Conservation (phyloP, 768 basidiomycete genomes). For the Strobilomyces echinocephalus region DNA sequence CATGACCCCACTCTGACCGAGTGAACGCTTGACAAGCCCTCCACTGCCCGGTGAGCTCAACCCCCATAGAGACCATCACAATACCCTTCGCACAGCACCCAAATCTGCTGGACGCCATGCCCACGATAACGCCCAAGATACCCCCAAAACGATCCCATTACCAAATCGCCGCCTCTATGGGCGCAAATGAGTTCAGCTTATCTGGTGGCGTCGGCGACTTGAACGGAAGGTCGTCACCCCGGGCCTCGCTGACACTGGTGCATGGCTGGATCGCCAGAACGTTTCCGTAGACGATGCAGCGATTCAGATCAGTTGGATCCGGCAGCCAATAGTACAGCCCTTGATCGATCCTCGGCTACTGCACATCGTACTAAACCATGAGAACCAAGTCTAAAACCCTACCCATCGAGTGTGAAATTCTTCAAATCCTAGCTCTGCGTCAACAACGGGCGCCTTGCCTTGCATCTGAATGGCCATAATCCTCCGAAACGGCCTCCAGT, state of each 20-base stretch:
- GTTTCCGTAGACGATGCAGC: not conserved
- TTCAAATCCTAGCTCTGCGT: not conserved
- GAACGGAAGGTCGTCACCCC: not conserved
- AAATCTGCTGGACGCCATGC: no score
- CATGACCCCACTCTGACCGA: not conserved
- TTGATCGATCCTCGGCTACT: not conserved
- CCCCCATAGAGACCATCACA: not conserved
- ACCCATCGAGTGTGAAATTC: not conserved
- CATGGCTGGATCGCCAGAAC: not conserved
- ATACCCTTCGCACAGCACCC: not conserved
- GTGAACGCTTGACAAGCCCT: no score
- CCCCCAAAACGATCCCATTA: slow-evolving; percentile 3
- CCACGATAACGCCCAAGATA: not conserved
- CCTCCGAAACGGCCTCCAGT: not conserved
- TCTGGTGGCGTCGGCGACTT: slow-evolving; percentile 4
- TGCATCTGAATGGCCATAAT: not conserved
- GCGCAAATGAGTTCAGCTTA: not conserved
- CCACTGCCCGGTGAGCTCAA: not conserved
- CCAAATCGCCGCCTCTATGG: slow-evolving; percentile 1
- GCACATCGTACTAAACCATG: not conserved
- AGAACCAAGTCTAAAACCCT: not conserved
- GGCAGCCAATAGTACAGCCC: not conserved
- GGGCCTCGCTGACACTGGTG: not conserved
- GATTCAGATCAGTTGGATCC: not conserved
- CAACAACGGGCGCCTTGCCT: not conserved